These are phyloP conservation scores for Chlamydomonas reinhardtii DNA, from an alignment of 163 green algal species.

Conservation along the genomic window DNA sequence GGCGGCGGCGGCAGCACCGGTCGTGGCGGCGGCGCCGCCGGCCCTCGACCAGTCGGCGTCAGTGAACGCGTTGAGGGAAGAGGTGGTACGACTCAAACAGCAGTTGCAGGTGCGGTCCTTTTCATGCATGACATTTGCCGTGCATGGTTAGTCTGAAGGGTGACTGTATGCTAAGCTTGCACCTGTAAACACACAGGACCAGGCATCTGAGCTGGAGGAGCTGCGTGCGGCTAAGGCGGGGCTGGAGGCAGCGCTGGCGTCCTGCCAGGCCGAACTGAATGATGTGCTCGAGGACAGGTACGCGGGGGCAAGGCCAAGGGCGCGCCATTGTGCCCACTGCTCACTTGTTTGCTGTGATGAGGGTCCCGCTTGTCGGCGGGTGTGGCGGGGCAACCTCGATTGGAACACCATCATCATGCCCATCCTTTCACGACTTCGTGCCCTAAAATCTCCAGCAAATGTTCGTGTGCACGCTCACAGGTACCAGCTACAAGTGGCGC, in stretches of 20 bases:
- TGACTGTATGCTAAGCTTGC: too few relatives aligned
- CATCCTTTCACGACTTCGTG: too few relatives aligned
- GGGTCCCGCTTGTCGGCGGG: too few relatives aligned
- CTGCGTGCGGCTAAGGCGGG: neutral
- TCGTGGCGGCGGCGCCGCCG: too few relatives aligned
- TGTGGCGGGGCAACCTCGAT: too few relatives aligned
- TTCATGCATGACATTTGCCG: too few relatives aligned
- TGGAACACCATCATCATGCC: too few relatives aligned
- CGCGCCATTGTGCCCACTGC: too few relatives aligned
- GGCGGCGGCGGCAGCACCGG: neutral
- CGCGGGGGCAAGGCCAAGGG: neutral
- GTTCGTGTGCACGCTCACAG: neutral
- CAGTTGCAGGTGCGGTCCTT: constrained; percentile 2
- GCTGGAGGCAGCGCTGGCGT: constrained; percentile 16
- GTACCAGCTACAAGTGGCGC: constrained; percentile 47
- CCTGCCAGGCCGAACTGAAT: constrained; percentile 40
- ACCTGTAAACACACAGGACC: too few relatives aligned
- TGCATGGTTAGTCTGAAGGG: too few relatives aligned
- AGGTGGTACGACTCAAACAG: too few relatives aligned
- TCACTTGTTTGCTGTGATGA: too few relatives aligned
- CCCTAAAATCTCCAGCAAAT: neutral
- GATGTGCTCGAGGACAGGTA: constrained; percentile 47
- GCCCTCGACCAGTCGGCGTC: neutral
- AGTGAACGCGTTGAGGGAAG: neutral
- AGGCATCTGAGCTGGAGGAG: constrained; percentile 13